Conservation (phyloP, 805 yeast species). For the Ogataea philodendri region DNA sequence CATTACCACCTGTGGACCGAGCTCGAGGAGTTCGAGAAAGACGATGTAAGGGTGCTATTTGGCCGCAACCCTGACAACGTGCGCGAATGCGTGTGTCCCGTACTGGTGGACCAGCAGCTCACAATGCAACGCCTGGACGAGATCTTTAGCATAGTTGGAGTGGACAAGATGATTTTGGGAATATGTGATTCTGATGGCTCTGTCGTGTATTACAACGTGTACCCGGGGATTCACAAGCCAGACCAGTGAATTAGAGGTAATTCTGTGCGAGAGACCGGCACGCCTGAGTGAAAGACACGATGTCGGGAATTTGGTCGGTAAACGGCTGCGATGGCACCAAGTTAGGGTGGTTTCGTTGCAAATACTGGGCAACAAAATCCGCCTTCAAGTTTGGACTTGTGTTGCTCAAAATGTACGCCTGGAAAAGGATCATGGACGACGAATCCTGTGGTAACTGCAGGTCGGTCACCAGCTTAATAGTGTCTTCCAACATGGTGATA, state of each 20-base stretch:
- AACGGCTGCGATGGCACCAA: slow-evolving; percentile 22
- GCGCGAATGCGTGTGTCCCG: slow-evolving; percentile 39
- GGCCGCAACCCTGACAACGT: slow-evolving; percentile 34
- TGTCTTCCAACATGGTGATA: slow-evolving; percentile 23
- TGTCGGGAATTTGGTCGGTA: background rate
- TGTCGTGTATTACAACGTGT: slow-evolving; percentile 63
- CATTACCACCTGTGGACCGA: slow-evolving; percentile 46
- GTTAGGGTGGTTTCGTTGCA: slow-evolving; percentile 34
- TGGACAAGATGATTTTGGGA: slow-evolving; percentile 50
- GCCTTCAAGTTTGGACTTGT: slow-evolving; percentile 38
- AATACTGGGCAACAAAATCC: slow-evolving; percentile 37
- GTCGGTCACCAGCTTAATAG: slow-evolving; percentile 23
- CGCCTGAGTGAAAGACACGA: slow-evolving; percentile 1
- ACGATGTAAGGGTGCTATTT: slow-evolving; percentile 20
- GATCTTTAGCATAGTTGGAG: slow-evolving; percentile 39
- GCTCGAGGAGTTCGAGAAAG: slow-evolving; percentile 28
- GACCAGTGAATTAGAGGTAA: slow-evolving; percentile 26
- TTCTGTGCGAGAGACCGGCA: slow-evolving; percentile 2
- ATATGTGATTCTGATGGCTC: slow-evolving; percentile 66
- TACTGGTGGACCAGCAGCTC: slow-evolving; percentile 29
- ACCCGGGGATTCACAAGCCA: slow-evolving; percentile 67
- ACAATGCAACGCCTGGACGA: slow-evolving; percentile 39
- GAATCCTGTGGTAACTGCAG: slow-evolving; percentile 10
- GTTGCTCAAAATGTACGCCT: slow-evolving; percentile 36
- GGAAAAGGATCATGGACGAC: slow-evolving; percentile 38